Evolutionary conservation across 441 rosid genomes (phyloP).

Genomic region (Euphorbia celastroides): DNA sequence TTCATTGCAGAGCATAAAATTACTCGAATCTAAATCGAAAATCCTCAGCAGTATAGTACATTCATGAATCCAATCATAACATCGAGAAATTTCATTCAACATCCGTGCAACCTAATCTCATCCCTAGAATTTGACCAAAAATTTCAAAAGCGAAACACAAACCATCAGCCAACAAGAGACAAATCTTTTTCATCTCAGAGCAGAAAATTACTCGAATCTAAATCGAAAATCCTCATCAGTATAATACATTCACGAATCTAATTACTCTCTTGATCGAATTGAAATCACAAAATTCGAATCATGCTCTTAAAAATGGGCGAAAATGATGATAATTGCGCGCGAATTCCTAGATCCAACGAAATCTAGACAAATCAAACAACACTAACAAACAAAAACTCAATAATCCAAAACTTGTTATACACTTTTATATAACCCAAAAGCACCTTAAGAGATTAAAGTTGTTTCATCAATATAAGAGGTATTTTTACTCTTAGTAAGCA

Average conservation of each 20-base stretch:
- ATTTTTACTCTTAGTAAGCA: too few species aligned
- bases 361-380: neutral
- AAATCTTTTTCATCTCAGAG: neutral
- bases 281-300: neutral
- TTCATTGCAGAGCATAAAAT: neutral
- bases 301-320: too few species aligned
- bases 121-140: neutral
- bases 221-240: neutral
- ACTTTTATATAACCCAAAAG: too few species aligned
- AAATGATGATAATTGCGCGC: neutral
- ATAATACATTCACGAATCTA: neutral
- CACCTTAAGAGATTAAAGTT: too few species aligned
- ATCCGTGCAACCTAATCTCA: neutral
- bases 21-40: neutral
- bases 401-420: too few species aligned
- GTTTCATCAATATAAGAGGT: too few species aligned
- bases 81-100: neutral
- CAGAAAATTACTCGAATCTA: neutral
- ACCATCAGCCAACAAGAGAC: neutral
- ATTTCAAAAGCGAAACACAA: neutral
- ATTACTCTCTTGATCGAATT: neutral
- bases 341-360: slow-evolving; percentile 1
- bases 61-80: neutral
- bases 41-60: neutral
- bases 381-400: neutral